Conservation (phyloP, 2,329 filamentous ascomycete genomes). For the Harringtonia lauricola region DNA sequence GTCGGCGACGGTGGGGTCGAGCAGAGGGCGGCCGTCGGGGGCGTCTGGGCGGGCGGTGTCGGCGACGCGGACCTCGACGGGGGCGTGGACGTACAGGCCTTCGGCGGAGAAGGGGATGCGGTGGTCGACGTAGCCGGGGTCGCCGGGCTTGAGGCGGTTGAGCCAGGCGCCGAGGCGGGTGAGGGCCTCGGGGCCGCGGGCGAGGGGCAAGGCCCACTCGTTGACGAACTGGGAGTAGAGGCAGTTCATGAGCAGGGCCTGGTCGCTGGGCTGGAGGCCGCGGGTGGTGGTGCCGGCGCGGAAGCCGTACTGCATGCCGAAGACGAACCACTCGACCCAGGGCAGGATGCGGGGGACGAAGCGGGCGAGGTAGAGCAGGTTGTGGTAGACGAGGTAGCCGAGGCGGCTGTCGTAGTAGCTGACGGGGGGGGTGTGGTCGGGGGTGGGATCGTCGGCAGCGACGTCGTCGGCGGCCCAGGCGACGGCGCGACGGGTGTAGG, state of each 20-base stretch:
- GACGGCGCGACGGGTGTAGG: constrained; percentile 78
- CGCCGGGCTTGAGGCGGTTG: constrained; percentile 46
- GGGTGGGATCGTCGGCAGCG: constrained; percentile 26
- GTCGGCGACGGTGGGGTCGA: constrained; percentile 53
- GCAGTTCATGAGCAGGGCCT: constrained; percentile 89
- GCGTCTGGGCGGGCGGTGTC: constrained; percentile 39
- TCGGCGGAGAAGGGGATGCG: constrained; percentile 59
- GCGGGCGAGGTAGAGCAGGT: constrained; percentile 71
- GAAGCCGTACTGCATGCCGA: constrained; percentile 96
- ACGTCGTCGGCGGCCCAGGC: constrained; percentile 84
- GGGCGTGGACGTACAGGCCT: constrained; percentile 64
- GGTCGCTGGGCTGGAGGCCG: constrained; percentile 68
- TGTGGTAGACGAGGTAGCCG: constrained; percentile 87
- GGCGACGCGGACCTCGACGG: constrained; percentile 66
- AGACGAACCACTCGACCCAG: constrained; percentile 91
- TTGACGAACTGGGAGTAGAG: constrained; percentile 98
- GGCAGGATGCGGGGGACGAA: constrained; percentile 71
- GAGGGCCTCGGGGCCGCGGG: constrained; percentile 79
- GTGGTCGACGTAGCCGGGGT: constrained; percentile 44
- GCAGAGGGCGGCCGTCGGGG: constrained; percentile 19
- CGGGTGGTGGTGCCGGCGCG: constrained; percentile 43
- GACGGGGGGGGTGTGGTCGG: constrained; percentile 39
- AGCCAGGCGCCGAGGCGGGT: constrained; percentile 78
- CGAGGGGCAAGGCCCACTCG: constrained; percentile 88
- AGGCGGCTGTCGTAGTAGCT: constrained; percentile 74